Evolutionary conservation across 352 stramenopile species (phyloP), one percentile per base, ranked within the genome.

Genomic region (Phytophthora citricola): DNA sequence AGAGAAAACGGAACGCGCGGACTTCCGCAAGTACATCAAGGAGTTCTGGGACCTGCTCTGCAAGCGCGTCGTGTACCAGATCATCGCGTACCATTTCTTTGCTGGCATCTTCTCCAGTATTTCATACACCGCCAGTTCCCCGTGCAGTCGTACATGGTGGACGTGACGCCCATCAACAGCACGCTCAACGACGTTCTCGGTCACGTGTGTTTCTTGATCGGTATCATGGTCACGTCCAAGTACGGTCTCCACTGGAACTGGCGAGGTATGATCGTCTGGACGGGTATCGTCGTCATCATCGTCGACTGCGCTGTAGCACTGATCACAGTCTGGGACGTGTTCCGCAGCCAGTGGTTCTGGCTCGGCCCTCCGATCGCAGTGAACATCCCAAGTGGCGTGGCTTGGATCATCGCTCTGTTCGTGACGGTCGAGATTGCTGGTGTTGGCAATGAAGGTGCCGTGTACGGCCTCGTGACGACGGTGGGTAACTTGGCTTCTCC

Each of bases 41-140:
- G 54, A 62, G 31, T 39, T 62, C 54, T 62, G 54, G 54, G 54
- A 54, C 7, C 22, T 62, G 32, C 22, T 62, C 5, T 62, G 55
- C 55, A 62, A 45, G 43, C 55, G 55, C 10, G 55, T 55, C 5
- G 31, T 62, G 39, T 62, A 62, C 39, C 46, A 66, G n/a, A 44
- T 66, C 38, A 31, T 47, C 10, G 63, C 69, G 45, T 65, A 70
- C 29, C 44, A 46, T 27, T 71, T 74, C 48, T 64, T 73, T 17
- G 54, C 53, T 15, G 46, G 58, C 4, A 69, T 64, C 26, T 50
- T 64, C 17, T 57, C 46, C 3, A 64, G 56, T 24, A 58, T 58
- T 12, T 58, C 56, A 11, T 64, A 64, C 56, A 58, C 56, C 0
- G 36, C 56, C 8, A 64, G 56, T 38, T 50, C 34, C 4, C 56